A percentile compares a stretch with the other conserved stretches of the same genome.
These are phyloP conservation scores for Furcasterigmium sp. DNA, from an alignment of 2,329 filamentous ascomycete genomes.

Conservation along the genomic window DNA sequence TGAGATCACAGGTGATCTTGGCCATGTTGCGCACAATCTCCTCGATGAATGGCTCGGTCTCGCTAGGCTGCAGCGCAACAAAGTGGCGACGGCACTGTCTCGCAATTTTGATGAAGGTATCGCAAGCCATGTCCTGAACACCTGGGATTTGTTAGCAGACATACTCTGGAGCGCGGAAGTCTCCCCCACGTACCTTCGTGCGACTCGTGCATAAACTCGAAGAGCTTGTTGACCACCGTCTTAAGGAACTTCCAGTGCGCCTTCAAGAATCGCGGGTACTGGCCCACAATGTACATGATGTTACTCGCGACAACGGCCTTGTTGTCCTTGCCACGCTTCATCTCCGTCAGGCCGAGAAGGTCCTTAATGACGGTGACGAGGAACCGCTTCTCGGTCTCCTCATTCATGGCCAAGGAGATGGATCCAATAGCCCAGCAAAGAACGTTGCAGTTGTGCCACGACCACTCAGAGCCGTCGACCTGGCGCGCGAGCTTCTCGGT, in stretches of 20 bases:
- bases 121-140: constrained; percentile 99
- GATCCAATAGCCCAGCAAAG: constrained; percentile 99
- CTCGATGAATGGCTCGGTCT: constrained; percentile 94
- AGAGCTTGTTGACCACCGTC: constrained; percentile 98
- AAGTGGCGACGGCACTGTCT: constrained; percentile 98
- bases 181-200: constrained; percentile 82
- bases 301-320: constrained; percentile 98
- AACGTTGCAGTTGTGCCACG: constrained; percentile 99
- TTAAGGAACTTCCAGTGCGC: constrained; percentile 99
- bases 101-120: constrained; percentile 99
- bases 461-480: constrained; percentile 95
- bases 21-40: constrained; percentile 95
- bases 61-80: constrained; percentile 89
- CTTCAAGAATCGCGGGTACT: constrained; percentile 97
- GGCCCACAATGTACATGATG: constrained; percentile 99
- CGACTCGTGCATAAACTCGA: constrained; percentile 99
- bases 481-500: constrained; percentile 95
- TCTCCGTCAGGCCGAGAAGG: constrained; percentile 90
- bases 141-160: constrained; percentile 36
- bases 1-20: constrained; percentile 92
- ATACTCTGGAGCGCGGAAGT: too few relatives aligned
- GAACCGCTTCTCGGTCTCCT: constrained; percentile 98
- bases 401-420: constrained; percentile 98
- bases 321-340: constrained; percentile 99
- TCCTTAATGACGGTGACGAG: constrained; percentile 98